phyloP scores from a whole-genome alignment of 352 stramenopile genomes.

The Aphanomyces cochlioides region DNA sequence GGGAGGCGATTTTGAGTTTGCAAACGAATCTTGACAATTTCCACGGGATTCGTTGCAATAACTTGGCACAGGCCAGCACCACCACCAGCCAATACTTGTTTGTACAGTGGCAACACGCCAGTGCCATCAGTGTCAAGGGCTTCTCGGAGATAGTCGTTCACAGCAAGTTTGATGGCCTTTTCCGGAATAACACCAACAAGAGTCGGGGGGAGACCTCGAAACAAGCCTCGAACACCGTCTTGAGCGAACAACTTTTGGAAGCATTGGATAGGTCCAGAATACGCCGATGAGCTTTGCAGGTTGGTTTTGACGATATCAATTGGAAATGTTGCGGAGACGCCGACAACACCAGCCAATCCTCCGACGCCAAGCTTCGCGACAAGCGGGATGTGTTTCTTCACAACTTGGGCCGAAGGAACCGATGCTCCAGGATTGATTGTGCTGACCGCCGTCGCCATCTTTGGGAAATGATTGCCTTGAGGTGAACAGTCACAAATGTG shows the following conservation, averaged over 20 bases:
- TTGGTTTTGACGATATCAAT: constrained; percentile 93
- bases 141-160: constrained; percentile 89
- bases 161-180: constrained; percentile 89
- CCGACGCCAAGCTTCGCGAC: constrained; percentile 81
- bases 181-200: constrained; percentile 82
- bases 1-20: constrained; percentile 81
- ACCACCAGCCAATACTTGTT: constrained; percentile 63
- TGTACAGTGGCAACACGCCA: constrained; percentile 51
- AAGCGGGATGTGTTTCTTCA: constrained; percentile 57
- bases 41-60: constrained; percentile 83
- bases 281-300: constrained; percentile 75
- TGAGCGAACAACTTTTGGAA: constrained; percentile 68
- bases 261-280: constrained; percentile 60
- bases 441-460: neutral
- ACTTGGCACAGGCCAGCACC: constrained; percentile 78
- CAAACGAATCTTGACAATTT: constrained; percentile 91
- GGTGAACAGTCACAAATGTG: neutral
- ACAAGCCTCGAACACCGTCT: constrained; percentile 63
- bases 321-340: constrained; percentile 82
- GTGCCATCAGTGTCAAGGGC: constrained; percentile 53
- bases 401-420: neutral
- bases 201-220: constrained; percentile 71
- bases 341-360: constrained; percentile 79
- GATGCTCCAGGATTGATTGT: neutral
- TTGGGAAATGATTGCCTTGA: neutral